Conservation (phyloP, 495 filamentous ascomycete species). For the Venustampulla echinocandica region DNA sequence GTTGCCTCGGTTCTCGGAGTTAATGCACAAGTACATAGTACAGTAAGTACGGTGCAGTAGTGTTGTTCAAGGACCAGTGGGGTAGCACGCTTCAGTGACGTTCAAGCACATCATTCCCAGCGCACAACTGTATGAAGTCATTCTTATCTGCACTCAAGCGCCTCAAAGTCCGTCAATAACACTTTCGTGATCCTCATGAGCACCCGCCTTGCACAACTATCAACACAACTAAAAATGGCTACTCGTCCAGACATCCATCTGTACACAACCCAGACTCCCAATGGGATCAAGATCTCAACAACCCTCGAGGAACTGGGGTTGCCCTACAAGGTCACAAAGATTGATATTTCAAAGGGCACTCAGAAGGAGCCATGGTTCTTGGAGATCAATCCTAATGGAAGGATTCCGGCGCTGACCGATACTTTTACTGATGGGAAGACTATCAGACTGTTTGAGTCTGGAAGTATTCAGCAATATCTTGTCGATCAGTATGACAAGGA, state of each 20-base stretch:
- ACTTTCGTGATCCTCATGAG: slow-evolving; percentile 3
- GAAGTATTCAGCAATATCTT: slow-evolving; percentile 81
- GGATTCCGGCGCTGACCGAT: slow-evolving; percentile 88
- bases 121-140: too few relatives aligned
- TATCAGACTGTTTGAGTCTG: slow-evolving; percentile 76
- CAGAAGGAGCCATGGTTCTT: slow-evolving; percentile 84
- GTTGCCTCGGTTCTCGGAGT: too few relatives aligned
- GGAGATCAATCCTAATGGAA: slow-evolving; percentile 88
- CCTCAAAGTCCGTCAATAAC: too few relatives aligned
- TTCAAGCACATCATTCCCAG: too few relatives aligned
- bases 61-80: not conserved
- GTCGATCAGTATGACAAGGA: slow-evolving; percentile 72
- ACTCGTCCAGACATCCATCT: slow-evolving; percentile 22
- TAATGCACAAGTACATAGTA: not conserved
- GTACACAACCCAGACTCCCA: slow-evolving; percentile 53
- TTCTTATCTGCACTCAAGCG: too few relatives aligned
- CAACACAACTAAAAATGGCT: slow-evolving; percentile 15
- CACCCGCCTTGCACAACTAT: slow-evolving; percentile 11
- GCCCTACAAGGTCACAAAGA: slow-evolving; percentile 57
- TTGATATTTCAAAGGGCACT: slow-evolving; percentile 60
- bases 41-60: not conserved
- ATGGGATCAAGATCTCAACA: slow-evolving; percentile 78
- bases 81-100: too few relatives aligned
- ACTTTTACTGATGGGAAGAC: slow-evolving; percentile 59
- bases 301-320: slow-evolving; percentile 78